phyloP scores from a whole-genome alignment of 2,329 filamentous ascomycete species.

The Graphium sp. region DNA sequence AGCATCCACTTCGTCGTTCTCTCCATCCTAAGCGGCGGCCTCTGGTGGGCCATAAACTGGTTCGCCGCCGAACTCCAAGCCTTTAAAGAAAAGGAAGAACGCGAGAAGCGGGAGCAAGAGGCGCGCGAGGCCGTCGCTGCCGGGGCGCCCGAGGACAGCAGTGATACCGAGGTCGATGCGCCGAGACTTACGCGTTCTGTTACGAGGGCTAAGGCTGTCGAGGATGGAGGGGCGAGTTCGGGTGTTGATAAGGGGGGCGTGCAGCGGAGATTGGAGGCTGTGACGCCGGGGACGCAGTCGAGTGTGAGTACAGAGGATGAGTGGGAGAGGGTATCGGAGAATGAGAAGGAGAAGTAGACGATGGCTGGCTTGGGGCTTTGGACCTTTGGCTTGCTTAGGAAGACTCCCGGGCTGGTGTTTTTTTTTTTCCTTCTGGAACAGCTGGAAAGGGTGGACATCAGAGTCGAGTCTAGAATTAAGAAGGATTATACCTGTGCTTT shows the following conservation, averaged over 20 bases:
- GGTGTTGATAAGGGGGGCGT: conserved; percentile 22
- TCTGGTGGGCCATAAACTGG: conserved; percentile 97
- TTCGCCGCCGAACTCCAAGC: conserved; percentile 54
- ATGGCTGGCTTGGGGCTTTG: conserved; percentile 14
- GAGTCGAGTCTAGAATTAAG: too few species aligned
- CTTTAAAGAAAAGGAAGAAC: conserved; percentile 22
- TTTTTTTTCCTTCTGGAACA: too few species aligned
- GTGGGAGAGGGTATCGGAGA: conserved; percentile 88
- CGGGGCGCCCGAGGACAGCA: conserved; percentile 19
- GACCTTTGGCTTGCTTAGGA: too few species aligned
- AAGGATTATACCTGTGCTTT: too few species aligned
- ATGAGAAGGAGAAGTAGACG: conserved; percentile 43
- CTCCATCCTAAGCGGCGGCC: conserved; percentile 58
- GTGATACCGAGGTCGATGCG: conserved; percentile 33
- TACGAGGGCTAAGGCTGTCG: conserved; percentile 16
- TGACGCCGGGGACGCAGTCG: conserved; percentile 29
- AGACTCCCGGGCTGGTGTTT: too few species aligned
- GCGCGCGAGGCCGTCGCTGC: conserved; percentile 14
- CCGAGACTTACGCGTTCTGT: conserved; percentile 18
- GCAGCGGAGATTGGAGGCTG: conserved; percentile 28
- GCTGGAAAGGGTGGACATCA: too few species aligned
- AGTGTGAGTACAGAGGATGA: conserved; percentile 77
- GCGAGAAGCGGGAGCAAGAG: conserved; percentile 22
- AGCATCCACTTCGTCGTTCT: conserved; percentile 81
- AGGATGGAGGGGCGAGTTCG: conserved; percentile 20